A percentile compares a stretch with the other conserved stretches of the same genome.
phyloP scores from a whole-genome alignment of 2,329 filamentous ascomycete species.

The Claviceps capensis region DNA sequence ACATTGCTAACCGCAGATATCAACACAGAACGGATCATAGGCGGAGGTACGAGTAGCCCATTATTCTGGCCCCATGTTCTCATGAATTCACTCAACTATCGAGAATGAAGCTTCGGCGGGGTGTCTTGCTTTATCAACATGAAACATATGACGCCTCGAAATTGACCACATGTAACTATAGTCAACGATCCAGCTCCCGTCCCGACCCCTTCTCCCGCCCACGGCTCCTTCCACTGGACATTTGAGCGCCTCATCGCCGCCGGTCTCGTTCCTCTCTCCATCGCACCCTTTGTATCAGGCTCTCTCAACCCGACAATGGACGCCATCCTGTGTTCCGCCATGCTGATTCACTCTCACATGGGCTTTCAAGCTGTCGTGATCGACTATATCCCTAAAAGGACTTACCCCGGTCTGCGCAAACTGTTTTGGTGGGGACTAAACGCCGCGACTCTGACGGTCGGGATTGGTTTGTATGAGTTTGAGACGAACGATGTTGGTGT shows the following conservation, averaged over 20 bases:
- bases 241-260: slow-evolving; percentile 80
- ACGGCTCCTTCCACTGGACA: slow-evolving; percentile 98
- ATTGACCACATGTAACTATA: slow-evolving; percentile 17
- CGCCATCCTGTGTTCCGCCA: slow-evolving; percentile 65
- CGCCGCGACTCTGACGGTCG: slow-evolving; percentile 63
- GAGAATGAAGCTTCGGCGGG: background rate
- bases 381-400: slow-evolving; percentile 74
- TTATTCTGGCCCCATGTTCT: background rate
- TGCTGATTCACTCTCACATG: slow-evolving; percentile 89
- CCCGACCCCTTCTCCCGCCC: slow-evolving; percentile 56
- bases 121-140: background rate
- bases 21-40: slow-evolving; percentile 54
- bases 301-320: slow-evolving; percentile 83
- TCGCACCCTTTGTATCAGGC: slow-evolving; percentile 85
- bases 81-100: too few species aligned
- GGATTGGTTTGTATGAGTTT: slow-evolving; percentile 89
- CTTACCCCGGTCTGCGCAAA: slow-evolving; percentile 54
- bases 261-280: slow-evolving; percentile 70
- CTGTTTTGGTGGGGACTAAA: slow-evolving; percentile 68
- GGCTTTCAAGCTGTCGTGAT: slow-evolving; percentile 84
- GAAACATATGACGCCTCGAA: background rate
- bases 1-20: slow-evolving; percentile 26
- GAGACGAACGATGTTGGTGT: slow-evolving; percentile 97
- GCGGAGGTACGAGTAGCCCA: slow-evolving; percentile 46
- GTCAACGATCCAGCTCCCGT: slow-evolving; percentile 79